Percentiles rank a stretch among this genome's conserved stretches.
Evolutionary conservation across 495 filamentous ascomycete species (phyloP).

Genomic region (Hypoxylon trugodes): DNA sequence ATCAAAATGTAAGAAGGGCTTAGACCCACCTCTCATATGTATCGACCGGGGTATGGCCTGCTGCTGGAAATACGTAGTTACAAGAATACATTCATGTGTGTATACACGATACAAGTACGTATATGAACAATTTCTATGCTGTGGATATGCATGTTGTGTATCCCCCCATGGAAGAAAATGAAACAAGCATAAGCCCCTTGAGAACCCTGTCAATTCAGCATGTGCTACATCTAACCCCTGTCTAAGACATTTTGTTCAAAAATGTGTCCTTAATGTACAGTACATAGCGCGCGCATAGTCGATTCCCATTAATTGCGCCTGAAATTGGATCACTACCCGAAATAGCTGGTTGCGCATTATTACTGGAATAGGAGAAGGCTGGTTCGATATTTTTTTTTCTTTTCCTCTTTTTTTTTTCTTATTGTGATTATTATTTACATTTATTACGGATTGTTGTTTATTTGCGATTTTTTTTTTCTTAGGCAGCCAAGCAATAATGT

Average conservation of each 20-base stretch:
- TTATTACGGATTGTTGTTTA: conserved; percentile 9
- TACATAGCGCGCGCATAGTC: conserved; percentile 34
- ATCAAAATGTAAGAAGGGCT: conserved; percentile 9
- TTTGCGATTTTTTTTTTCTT: conserved; percentile 9
- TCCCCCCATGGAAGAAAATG: conserved; percentile 40
- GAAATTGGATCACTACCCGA: conserved; percentile 40
- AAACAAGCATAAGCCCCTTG: conserved; percentile 42
- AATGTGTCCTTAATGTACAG: too few species aligned
- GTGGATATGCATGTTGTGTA: conserved; percentile 28
- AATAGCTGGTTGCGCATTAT: conserved; percentile 37
- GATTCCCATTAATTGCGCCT: conserved; percentile 41
- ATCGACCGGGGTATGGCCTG: conserved; percentile 13
- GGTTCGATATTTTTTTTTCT: conserved; percentile 12
- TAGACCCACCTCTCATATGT: conserved; percentile 2
- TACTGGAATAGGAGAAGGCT: conserved; percentile 33
- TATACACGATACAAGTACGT: conserved; percentile 1
- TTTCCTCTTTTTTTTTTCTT: conserved; percentile 2
- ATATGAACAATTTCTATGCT: conserved; percentile 20
- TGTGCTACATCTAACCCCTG: conserved; percentile 39
- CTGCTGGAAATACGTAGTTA: background rate
- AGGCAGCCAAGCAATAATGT: conserved; percentile 8
- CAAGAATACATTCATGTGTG: background rate
- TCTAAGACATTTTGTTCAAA: conserved; percentile 23
- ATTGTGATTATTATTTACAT: background rate
- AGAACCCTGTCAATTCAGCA: conserved; percentile 39